phyloP scores from a whole-genome alignment of 345 rosid genomes.

The Nasturtium officinale region DNA sequence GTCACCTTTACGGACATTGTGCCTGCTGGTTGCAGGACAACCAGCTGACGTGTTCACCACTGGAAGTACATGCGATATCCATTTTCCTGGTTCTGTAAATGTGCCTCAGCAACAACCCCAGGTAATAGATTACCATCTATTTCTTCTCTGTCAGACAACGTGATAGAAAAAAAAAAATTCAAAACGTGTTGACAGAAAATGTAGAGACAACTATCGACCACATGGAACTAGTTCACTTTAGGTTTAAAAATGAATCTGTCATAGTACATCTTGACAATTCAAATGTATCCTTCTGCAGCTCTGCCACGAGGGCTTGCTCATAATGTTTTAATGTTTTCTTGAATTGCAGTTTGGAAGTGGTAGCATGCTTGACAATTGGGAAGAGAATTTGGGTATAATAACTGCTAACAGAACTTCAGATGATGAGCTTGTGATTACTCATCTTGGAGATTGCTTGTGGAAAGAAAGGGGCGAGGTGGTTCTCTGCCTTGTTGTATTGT shows the following conservation, averaged over 20 bases:
- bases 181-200: background rate
- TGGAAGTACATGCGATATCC: constrained; percentile 41
- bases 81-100: constrained; percentile 48
- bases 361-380: constrained; percentile 98
- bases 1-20: constrained; percentile 93
- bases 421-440: constrained; percentile 93
- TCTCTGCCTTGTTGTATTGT: constrained; percentile 27
- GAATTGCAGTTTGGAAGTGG: constrained; percentile 59
- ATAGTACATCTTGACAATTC: too few relatives aligned
- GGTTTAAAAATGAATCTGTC: too few relatives aligned
- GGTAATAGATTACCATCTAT: constrained; percentile 48
- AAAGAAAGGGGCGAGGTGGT: constrained; percentile 94
- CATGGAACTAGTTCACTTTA: constrained; percentile 6
- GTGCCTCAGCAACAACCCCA: constrained; percentile 56
- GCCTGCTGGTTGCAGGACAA: constrained; percentile 95
- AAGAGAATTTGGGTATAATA: constrained; percentile 94
- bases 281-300: background rate
- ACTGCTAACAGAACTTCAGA: constrained; percentile 95
- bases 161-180: background rate
- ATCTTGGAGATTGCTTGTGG: constrained; percentile 98
- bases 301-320: background rate
- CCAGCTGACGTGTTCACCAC: constrained; percentile 87
- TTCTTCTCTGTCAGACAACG: background rate
- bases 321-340: constrained; percentile 31
- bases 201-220: background rate